Conservation (phyloP, 345 rosid species). For the Adansonia digitata region DNA sequence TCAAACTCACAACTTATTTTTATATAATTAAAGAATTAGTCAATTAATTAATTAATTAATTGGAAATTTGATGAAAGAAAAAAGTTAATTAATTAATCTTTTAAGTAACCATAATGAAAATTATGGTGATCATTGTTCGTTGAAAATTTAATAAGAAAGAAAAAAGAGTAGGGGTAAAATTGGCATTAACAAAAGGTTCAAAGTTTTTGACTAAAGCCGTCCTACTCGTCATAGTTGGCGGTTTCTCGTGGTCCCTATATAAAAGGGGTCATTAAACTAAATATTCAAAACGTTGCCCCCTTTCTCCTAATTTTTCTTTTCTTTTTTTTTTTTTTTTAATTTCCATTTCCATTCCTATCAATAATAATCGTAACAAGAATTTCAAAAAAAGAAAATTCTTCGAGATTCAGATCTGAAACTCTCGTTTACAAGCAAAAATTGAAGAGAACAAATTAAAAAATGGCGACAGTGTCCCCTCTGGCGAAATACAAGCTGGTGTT, state of each 20-base stretch:
- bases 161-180: too few species aligned
- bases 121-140: too few species aligned
- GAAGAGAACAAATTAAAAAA: constrained; percentile 14
- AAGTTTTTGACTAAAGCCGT: constrained; percentile 14
- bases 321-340: neutral
- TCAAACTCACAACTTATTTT: too few species aligned
- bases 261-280: constrained; percentile 17
- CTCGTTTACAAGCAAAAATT: neutral
- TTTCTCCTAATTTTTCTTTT: neutral
- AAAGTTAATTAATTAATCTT: too few species aligned
- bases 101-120: too few species aligned
- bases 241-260: constrained; percentile 26
- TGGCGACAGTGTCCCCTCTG: constrained; percentile 80
- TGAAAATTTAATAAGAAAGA: too few species aligned
- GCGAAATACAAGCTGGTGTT: constrained; percentile 81
- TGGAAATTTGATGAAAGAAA: too few species aligned
- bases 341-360: constrained; percentile 1
- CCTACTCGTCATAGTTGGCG: constrained; percentile 28
- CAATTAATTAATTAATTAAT: too few species aligned
- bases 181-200: too few species aligned
- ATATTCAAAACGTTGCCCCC: constrained; percentile 14
- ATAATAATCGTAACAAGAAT: neutral
- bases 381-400: neutral
- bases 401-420: constrained; percentile 34
- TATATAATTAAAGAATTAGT: too few species aligned